Evolutionary conservation across 139 green algal genomes (phyloP).

Genomic region (Chlamydomonas incerta): DNA sequence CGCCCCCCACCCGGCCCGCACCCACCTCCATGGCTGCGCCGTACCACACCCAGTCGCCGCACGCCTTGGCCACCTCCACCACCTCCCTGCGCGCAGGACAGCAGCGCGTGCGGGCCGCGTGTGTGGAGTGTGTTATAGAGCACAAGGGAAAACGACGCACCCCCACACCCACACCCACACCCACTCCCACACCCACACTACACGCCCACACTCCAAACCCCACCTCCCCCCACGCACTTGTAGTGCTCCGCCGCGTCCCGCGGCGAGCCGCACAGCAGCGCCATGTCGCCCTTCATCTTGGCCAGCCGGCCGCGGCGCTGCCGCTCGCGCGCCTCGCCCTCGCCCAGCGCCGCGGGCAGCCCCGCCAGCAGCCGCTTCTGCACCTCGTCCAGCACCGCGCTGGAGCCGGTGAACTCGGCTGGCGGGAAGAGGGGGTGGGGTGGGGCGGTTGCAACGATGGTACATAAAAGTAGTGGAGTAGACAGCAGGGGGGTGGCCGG

Average conservation of each 20-base stretch:
- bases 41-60: conserved; percentile 56
- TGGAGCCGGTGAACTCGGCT: conserved; percentile 59
- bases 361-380: conserved; percentile 34
- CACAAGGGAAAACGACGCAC: too few species aligned
- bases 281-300: conserved; percentile 88
- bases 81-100: too few species aligned
- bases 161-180: neutral
- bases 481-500: too few species aligned
- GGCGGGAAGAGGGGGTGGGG: neutral
- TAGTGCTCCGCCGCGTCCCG: conserved; percentile 79
- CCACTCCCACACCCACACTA: neutral
- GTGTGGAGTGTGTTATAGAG: too few species aligned
- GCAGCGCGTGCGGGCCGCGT: too few species aligned
- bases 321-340: conserved; percentile 64
- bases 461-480: too few species aligned
- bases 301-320: conserved; percentile 80
- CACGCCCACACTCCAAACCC: neutral
- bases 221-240: neutral
- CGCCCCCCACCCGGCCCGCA: too few species aligned
- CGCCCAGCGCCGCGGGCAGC: neutral
- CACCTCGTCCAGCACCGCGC: conserved; percentile 61
- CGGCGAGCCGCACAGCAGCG: conserved; percentile 82
- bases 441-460: neutral
- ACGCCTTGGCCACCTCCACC: conserved; percentile 41
- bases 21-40: conserved; percentile 27